These are phyloP conservation scores for Taphrina deformans DNA, from an alignment of 1,139 yeast genomes.

Conservation along the genomic window DNA sequence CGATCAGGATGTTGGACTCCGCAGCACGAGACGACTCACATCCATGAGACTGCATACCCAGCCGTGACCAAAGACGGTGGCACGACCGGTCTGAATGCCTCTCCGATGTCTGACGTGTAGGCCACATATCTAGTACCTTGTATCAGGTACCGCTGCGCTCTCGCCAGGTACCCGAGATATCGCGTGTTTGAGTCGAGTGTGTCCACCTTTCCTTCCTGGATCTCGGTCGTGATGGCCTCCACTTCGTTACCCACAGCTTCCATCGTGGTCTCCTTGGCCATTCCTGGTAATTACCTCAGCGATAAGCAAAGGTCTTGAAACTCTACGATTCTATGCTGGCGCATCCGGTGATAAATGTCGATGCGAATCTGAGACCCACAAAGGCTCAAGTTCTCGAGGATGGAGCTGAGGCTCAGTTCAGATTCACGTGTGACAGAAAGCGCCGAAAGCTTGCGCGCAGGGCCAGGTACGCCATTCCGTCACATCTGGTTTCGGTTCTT, in stretches of 20 bases:
- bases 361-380: too few species aligned
- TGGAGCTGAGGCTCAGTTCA: neutral
- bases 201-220: conserved; percentile 34
- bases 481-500: neutral
- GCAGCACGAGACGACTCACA: conserved; percentile 37
- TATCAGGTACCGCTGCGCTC: conserved; percentile 25
- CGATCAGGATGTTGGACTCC: neutral
- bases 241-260: conserved; percentile 24
- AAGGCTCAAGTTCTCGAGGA: too few species aligned
- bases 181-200: conserved; percentile 33
- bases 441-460: neutral
- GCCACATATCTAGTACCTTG: conserved; percentile 63
- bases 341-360: too few species aligned
- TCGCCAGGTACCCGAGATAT: conserved; percentile 33
- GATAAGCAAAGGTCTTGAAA: too few species aligned
- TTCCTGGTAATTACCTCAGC: too few species aligned
- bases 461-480: neutral
- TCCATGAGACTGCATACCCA: conserved; percentile 78
- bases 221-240: conserved; percentile 21
- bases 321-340: too few species aligned
- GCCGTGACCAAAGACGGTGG: conserved; percentile 63
- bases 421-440: neutral
- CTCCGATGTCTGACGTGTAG: conserved; percentile 84
- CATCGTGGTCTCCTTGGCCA: conserved; percentile 10
- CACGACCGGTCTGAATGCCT: conserved; percentile 84